phyloP scores from a whole-genome alignment of 805 yeast genomes.

The Candida nonsorbophila region DNA sequence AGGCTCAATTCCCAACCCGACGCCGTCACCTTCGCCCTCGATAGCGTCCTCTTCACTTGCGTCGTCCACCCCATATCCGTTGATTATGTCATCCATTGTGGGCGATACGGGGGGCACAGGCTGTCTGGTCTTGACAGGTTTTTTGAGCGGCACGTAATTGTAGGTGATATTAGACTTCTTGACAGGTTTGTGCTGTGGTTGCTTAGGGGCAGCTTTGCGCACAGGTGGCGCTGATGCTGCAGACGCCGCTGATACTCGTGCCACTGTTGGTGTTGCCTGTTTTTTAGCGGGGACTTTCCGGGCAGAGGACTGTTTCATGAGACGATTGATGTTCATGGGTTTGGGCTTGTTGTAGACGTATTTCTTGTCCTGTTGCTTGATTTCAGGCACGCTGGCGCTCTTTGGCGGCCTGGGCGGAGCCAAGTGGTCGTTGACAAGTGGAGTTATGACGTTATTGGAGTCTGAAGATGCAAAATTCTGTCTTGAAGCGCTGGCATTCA shows the following conservation, averaged over 20 bases:
- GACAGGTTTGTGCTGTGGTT: no score
- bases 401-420: no score
- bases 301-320: conserved; percentile 18
- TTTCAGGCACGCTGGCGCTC: conserved; percentile 4
- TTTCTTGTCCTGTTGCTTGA: conserved; percentile 1
- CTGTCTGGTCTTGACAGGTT: conserved; percentile 6
- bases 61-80: conserved; percentile 18
- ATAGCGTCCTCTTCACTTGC: conserved; percentile 5
- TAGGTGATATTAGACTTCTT: conserved; percentile 27
- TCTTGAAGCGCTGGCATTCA: not conserved
- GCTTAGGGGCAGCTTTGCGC: conserved; percentile 6
- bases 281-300: conserved; percentile 2
- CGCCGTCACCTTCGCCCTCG: conserved; percentile 19
- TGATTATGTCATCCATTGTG: conserved; percentile 9
- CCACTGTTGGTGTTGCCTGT: conserved; percentile 1
- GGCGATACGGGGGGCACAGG: conserved; percentile 3
- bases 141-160: conserved; percentile 18
- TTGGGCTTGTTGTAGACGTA: conserved; percentile 35
- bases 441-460: no score
- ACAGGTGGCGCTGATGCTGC: conserved; percentile 3
- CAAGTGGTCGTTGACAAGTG: no score
- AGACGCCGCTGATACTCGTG: conserved; percentile 2
- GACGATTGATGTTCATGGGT: conserved; percentile 28
- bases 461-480: no score
- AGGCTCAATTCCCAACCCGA: conserved; percentile 16